These are phyloP conservation scores for Saprolegnia diclina DNA, from an alignment of 352 stramenopile genomes.

Conservation along the genomic window DNA sequence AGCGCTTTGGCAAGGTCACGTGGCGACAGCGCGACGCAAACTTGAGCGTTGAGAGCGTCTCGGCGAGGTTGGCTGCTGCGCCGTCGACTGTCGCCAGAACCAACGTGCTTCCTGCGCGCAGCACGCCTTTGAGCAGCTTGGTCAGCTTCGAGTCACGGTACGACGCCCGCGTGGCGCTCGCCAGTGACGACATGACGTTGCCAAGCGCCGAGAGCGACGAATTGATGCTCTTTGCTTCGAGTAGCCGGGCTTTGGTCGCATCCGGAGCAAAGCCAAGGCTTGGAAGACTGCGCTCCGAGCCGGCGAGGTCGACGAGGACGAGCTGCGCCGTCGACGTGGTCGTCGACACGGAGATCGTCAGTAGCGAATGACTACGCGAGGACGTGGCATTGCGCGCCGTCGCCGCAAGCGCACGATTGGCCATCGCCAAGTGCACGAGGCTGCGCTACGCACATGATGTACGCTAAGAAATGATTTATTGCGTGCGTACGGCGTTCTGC, in stretches of 20 bases:
- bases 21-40: slow-evolving; percentile 63
- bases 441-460: slow-evolving; percentile 24
- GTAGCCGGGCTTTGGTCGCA: slow-evolving; percentile 45
- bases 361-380: slow-evolving; percentile 60
- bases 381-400: slow-evolving; percentile 62
- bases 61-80: slow-evolving; percentile 41
- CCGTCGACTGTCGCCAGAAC: slow-evolving; percentile 64
- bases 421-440: slow-evolving; percentile 42
- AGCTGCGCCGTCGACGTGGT: slow-evolving; percentile 33
- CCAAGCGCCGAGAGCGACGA: slow-evolving; percentile 57
- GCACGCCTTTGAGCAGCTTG: slow-evolving; percentile 54
- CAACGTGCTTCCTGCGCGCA: slow-evolving; percentile 42
- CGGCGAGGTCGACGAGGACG: slow-evolving; percentile 67
- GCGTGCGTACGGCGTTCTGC: slow-evolving; percentile 34
- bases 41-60: slow-evolving; percentile 70
- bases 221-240: slow-evolving; percentile 78
- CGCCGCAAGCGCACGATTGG: slow-evolving; percentile 48
- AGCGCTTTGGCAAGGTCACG: slow-evolving; percentile 39
- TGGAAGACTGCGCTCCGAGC: slow-evolving; percentile 50
- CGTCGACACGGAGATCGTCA: slow-evolving; percentile 44
- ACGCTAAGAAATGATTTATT: background rate
- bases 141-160: slow-evolving; percentile 73
- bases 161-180: slow-evolving; percentile 37
- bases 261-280: slow-evolving; percentile 47
- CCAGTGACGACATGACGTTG: slow-evolving; percentile 56